phyloP scores from a whole-genome alignment of 208 protist genomes.

The Leishmania lainsoni region DNA sequence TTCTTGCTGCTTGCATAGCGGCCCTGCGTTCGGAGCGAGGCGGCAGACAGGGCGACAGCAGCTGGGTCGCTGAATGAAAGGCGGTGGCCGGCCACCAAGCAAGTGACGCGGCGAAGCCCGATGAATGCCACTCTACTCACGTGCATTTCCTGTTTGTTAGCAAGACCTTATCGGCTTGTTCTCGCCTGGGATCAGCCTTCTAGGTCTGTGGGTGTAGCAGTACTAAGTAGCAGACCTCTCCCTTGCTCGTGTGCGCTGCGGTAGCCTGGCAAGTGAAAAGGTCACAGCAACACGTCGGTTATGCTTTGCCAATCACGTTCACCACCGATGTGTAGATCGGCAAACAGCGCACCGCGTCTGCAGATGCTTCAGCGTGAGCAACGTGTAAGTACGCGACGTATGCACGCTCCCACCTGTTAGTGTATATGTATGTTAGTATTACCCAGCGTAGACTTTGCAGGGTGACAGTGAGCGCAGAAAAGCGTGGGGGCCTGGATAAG shows the following conservation, averaged over 20 bases:
- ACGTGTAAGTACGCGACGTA: background rate
- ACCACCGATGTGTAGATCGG: background rate
- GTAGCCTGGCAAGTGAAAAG: background rate
- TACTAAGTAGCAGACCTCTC: background rate
- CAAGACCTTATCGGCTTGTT: background rate
- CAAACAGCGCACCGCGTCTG: background rate
- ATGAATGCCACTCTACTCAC: constrained; percentile 6
- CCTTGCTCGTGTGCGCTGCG: background rate
- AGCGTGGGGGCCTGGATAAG: background rate
- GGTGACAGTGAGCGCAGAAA: background rate
- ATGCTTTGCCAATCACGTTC: background rate
- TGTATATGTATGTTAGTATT: background rate
- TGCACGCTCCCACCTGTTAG: background rate
- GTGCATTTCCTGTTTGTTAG: constrained; percentile 17
- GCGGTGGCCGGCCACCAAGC: background rate
- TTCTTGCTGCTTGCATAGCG: constrained; percentile 68
- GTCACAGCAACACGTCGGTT: background rate
- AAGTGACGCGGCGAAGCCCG: constrained; percentile 24
- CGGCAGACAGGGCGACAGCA: background rate
- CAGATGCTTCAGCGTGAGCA: background rate
- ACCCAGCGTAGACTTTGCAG: background rate
- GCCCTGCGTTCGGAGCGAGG: constrained; percentile 19
- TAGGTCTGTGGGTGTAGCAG: background rate
- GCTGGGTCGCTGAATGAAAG: constrained; percentile 16
- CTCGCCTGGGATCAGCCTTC: too few relatives aligned